Base-by-base conservation (phyloP, 257 asterid genomes). In the Nicotiana tabacum region DNA sequence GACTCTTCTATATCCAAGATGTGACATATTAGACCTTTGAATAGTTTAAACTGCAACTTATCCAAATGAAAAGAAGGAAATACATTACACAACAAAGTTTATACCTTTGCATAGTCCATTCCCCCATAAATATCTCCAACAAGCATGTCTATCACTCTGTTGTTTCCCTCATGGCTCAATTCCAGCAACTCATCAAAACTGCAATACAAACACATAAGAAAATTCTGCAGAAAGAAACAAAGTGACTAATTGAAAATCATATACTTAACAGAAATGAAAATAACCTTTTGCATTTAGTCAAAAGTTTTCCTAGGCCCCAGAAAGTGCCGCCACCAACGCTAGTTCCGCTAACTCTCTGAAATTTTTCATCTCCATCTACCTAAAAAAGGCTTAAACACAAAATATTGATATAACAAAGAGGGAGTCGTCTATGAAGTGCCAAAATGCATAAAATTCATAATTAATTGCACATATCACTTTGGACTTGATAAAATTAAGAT, bases 251-350 rank as follows among this genome's bases (percentile, higher is more conserved):
- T 51, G 65, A 77, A 78, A 60, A 66, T 81, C 30, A 43, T 58
- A 27, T 7, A 62, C 33, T 53, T 10, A 62, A 83, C 43, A 77
- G 53, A 78, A 66, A 85, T 17, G 84, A 85, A 62, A 72, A 84
- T 48, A 76, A 96, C 99, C 98, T 96, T 84, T 92, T 88, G 93
- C 99, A 92, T 88, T 93, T 90, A 6, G 98, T 96, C 83, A 96
- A 87, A 89, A 96, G 98, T 86, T 89, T 94, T 33, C 98, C 99
- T 90, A 96, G 88, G 55, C 99, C 99, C 98, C 89, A 91, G 86
- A 96, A 96, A 82, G 99, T 96, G 83, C 99, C 98, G 76, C 99
- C 99, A 66, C 99, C 99, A 56, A 94, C 88, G 83, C 98, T 96
- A 58, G 99, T 96, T 88, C 99, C 99, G 86, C 99, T 94, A 70